Percentiles rank a stretch among this genome's conserved stretches.
Conservation (phyloP, 306 rosid genomes). For the Dryas drummondii region DNA sequence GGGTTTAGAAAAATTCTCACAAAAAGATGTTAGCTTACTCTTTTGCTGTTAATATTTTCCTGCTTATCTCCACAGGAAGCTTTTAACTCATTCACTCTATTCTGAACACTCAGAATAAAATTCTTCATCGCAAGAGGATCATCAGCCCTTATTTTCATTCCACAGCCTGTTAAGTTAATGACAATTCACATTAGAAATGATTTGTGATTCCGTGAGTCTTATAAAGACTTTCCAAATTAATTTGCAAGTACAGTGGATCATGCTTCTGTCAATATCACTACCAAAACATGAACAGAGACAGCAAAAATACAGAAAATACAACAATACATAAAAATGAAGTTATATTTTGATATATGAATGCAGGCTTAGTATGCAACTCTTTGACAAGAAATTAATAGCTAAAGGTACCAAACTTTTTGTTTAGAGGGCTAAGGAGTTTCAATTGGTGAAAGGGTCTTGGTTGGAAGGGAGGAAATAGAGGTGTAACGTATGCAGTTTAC, state of each 20-base stretch:
- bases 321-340: not conserved
- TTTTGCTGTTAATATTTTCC: constrained; percentile 52
- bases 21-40: constrained; percentile 51
- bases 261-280: not conserved
- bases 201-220: not conserved
- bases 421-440: not conserved
- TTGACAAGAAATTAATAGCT: not conserved
- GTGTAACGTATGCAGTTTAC: not conserved
- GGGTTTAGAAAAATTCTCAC: not conserved
- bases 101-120: constrained; percentile 72
- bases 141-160: constrained; percentile 93
- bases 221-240: not conserved
- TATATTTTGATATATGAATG: not conserved
- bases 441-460: not conserved
- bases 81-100: constrained; percentile 66
- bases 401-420: not conserved
- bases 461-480: not conserved
- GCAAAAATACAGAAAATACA: not conserved
- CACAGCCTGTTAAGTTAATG: constrained; percentile 60
- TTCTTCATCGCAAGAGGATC: constrained; percentile 84
- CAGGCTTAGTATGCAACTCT: not conserved
- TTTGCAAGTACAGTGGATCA: constrained; percentile 16
- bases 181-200: constrained; percentile 16
- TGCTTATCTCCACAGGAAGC: constrained; percentile 46
- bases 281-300: constrained; percentile 9